phyloP scores from a whole-genome alignment of 306 rosid genomes.

The Arachis stenosperma region DNA sequence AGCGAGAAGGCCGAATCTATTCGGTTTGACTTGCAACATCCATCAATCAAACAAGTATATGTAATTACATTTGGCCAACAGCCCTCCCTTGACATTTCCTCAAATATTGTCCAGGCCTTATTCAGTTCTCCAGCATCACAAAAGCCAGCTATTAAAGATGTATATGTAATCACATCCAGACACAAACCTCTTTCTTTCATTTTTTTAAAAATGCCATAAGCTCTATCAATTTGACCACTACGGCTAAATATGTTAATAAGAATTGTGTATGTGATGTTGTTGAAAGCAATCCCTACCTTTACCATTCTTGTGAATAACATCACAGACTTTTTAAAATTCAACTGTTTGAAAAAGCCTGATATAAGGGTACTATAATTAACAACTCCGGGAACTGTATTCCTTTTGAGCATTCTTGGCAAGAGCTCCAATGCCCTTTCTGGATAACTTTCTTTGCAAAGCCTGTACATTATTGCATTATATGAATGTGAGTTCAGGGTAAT shows the following conservation, averaged over 20 bases:
- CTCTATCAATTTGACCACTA: slow-evolving; percentile 41
- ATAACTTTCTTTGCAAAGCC: slow-evolving; percentile 54
- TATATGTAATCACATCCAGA: slow-evolving; percentile 60
- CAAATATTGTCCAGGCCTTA: slow-evolving; percentile 54
- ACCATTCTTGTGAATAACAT: slow-evolving; percentile 53
- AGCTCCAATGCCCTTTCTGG: slow-evolving; percentile 57
- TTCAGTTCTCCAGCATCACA: slow-evolving; percentile 47
- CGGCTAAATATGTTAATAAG: slow-evolving; percentile 50
- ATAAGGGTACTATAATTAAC: slow-evolving; percentile 59
- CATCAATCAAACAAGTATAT: slow-evolving; percentile 64
- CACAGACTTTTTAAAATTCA: slow-evolving; percentile 45
- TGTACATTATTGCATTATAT: slow-evolving; percentile 52
- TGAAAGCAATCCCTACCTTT: slow-evolving; percentile 50
- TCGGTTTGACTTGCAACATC: slow-evolving; percentile 53
- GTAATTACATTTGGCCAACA: slow-evolving; percentile 53
- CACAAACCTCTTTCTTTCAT: slow-evolving; percentile 46
- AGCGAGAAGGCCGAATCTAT: slow-evolving; percentile 52
- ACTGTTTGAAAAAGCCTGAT: slow-evolving; percentile 58
- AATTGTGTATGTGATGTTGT: slow-evolving; percentile 51
- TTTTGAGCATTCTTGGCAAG: slow-evolving; percentile 68
- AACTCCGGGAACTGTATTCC: slow-evolving; percentile 56
- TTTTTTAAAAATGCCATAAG: slow-evolving; percentile 46
- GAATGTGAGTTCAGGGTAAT: slow-evolving; percentile 54
- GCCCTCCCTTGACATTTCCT: slow-evolving; percentile 54
- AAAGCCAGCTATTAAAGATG: slow-evolving; percentile 60